phyloP scores from a whole-genome alignment of 495 filamentous ascomycete genomes.

The Tuber borchii region DNA sequence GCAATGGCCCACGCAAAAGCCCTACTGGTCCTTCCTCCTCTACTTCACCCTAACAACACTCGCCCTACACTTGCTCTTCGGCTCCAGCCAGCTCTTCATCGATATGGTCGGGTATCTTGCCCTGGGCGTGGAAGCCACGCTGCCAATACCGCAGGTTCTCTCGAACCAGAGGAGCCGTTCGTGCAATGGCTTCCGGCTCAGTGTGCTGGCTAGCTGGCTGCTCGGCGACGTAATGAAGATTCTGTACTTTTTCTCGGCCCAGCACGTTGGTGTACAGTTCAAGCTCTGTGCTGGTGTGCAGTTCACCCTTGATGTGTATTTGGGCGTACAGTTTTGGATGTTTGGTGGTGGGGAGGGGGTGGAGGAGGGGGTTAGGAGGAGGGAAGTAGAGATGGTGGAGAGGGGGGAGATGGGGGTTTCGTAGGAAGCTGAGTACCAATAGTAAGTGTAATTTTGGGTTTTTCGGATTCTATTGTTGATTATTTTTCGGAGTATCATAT shows the following conservation, averaged over 20 bases:
- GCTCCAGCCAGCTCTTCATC: conserved; percentile 63
- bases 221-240: conserved; percentile 92
- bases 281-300: conserved; percentile 91
- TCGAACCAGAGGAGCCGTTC: conserved; percentile 69
- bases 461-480: not conserved
- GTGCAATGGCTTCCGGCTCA: conserved; percentile 83
- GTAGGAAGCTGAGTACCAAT: not conserved
- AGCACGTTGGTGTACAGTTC: conserved; percentile 77
- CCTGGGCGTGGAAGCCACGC: conserved; percentile 79
- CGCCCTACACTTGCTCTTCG: conserved; percentile 65
- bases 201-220: conserved; percentile 81
- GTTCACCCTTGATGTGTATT: conserved; percentile 70
- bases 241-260: conserved; percentile 79
- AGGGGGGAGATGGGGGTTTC: not conserved
- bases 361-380: not conserved
- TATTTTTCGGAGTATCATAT: not conserved
- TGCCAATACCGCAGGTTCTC: conserved; percentile 84
- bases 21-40: conserved; percentile 85
- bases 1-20: conserved; percentile 78
- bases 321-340: conserved; percentile 80
- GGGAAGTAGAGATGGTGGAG: conserved; percentile 1
- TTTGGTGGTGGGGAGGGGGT: conserved; percentile 56
- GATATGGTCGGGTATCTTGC: conserved; percentile 69
- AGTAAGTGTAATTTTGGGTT: not conserved
- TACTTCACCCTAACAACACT: conserved; percentile 62